Percentiles rank a stretch among this genome's conserved stretches.
Evolutionary conservation across 1,284 basidiomycete genomes (phyloP).

Genomic region (Phlebopus sp.): DNA sequence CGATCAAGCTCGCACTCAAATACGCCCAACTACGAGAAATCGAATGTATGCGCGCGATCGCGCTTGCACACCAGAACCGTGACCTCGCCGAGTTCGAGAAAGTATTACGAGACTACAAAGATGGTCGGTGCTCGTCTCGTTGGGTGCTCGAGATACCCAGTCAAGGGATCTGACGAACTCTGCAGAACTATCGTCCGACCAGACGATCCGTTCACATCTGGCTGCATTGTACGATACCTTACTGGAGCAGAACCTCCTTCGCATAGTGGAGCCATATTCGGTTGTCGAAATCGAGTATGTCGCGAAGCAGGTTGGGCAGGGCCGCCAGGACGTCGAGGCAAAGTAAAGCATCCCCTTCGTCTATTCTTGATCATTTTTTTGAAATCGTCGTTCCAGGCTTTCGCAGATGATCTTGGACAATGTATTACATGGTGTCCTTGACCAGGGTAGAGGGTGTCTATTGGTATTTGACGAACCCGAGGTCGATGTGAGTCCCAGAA

Average conservation of each 20-base stretch:
- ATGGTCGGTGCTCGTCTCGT: slow-evolving; percentile 51
- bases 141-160: no score
- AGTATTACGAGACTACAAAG: slow-evolving; percentile 83
- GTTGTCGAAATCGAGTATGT: slow-evolving; percentile 90
- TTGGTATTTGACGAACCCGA: slow-evolving; percentile 86
- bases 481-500: slow-evolving; percentile 63
- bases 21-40: slow-evolving; percentile 84
- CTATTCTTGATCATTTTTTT: not conserved
- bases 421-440: slow-evolving; percentile 89
- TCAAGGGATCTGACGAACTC: not conserved
- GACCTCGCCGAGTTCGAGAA: slow-evolving; percentile 89
- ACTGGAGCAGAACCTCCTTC: slow-evolving; percentile 90
- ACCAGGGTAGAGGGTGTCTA: slow-evolving; percentile 91
- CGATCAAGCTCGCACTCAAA: slow-evolving; percentile 85
- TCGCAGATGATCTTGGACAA: slow-evolving; percentile 99
- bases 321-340: slow-evolving; percentile 87
- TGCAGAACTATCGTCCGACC: slow-evolving; percentile 89
- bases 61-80: slow-evolving; percentile 89
- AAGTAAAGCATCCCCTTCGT: slow-evolving; percentile 58
- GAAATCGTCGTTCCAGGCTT: slow-evolving; percentile 48
- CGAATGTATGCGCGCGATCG: slow-evolving; percentile 94
- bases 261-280: slow-evolving; percentile 95
- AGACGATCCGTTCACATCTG: slow-evolving; percentile 92
- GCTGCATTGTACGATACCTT: slow-evolving; percentile 92
- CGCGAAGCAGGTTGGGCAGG: slow-evolving; percentile 87